phyloP scores from a whole-genome alignment of 176 grass and related monocot species.

The Saccharum spontaneum region DNA sequence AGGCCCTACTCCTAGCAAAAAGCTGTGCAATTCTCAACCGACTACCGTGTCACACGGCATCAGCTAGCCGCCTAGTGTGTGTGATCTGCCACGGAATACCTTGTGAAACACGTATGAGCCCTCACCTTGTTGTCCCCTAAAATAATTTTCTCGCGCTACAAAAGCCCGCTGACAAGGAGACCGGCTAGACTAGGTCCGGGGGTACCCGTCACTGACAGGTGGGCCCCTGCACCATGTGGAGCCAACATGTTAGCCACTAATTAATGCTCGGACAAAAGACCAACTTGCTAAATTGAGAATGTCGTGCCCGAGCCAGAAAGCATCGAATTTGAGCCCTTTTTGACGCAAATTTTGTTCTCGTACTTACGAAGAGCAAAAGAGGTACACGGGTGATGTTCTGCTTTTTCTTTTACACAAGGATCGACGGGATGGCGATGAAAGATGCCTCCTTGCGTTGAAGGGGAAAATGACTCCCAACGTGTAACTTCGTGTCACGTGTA shows the following conservation, averaged over 20 bases:
- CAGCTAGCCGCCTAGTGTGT: background rate
- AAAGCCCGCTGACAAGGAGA: background rate
- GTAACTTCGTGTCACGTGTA: slow-evolving; percentile 35
- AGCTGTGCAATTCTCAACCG: background rate
- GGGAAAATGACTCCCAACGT: background rate
- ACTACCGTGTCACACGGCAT: background rate
- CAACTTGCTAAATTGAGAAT: slow-evolving; percentile 15
- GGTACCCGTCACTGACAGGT: rapidly evolving
- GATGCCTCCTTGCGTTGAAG: slow-evolving; percentile 18
- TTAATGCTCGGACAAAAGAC: too few relatives aligned
- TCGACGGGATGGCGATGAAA: slow-evolving; percentile 21
- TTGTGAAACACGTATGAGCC: slow-evolving; percentile 46
- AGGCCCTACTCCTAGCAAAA: background rate
- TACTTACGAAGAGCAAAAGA: background rate
- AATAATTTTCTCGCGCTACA: background rate
- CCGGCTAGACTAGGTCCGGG: background rate
- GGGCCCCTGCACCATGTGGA: rapidly evolving
- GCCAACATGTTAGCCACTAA: background rate
- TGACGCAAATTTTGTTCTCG: background rate
- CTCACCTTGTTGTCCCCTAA: background rate
- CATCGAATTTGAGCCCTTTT: slow-evolving; percentile 34
- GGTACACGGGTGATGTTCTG: background rate
- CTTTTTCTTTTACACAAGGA: background rate
- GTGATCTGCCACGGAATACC: slow-evolving; percentile 27
- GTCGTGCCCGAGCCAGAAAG: slow-evolving; percentile 25